Base-by-base conservation (phyloP, 768 basidiomycete species). In the Collybiopsis confluens region DNA sequence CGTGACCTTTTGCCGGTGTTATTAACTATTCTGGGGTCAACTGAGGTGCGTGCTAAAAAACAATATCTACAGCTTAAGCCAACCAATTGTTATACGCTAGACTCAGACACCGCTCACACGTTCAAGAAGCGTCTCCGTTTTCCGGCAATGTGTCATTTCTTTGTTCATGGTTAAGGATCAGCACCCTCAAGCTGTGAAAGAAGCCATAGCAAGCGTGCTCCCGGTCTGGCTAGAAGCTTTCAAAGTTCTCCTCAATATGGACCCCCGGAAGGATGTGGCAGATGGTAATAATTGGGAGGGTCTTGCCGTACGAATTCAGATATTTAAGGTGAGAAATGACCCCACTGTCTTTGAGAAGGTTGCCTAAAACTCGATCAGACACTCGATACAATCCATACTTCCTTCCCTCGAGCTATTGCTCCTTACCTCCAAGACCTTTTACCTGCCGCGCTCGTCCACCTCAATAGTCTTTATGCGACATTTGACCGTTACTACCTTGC, bases 111-210 rank as follows among this genome's bases (percentile, higher is more conserved):
- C 90, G 0, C 73, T 87, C 5, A 97, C 96, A 6, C 85, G 96
- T 27, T 83, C 94, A 0, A 81, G 92, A 26, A 86, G 92, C 3
- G 77, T 99, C 15, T 79, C 86, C 3, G 92, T 97, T 28, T 98
- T 98, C 72, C 77, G 88, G 27, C 92, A 98, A 73, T 94, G 92
- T 62, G 76, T 97, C 3, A 81, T 83, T 48, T 87, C 93, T 4
- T 76, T 98, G 16, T 94, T 90, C 68, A 98, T 95, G 85, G 92
- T 98, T 54, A 93, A 94, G 65, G 92, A 93, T 33, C 88, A 93
- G 59, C 88, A 94, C 61, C 92, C 94, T 0, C 83, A 88, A 54
- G 82, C 90, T 0, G 90, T 91, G 35, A 89, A 89, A 62, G 86
- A 90, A 59, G 93, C 93, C 0, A 81, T 82, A 30, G 83, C 81